These are phyloP conservation scores for Hyaloperonospora arabidopsidis DNA, from an alignment of 352 stramenopile genomes.

Conservation along the genomic window DNA sequence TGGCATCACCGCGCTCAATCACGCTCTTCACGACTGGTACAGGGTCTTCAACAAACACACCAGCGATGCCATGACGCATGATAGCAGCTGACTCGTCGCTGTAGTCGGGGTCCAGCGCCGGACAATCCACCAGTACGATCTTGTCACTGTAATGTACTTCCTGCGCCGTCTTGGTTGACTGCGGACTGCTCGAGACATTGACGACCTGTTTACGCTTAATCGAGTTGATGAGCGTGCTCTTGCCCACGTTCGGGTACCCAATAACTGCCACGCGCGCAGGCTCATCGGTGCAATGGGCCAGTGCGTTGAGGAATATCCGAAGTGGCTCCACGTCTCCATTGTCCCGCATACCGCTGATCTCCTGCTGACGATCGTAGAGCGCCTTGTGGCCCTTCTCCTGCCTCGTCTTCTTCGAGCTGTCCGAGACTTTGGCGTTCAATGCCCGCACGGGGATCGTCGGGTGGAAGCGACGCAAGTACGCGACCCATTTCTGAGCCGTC, in stretches of 20 bases:
- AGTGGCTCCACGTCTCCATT: constrained; percentile 84
- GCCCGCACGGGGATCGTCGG: constrained; percentile 89
- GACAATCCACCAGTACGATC: constrained; percentile 94
- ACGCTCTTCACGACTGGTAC: constrained; percentile 88
- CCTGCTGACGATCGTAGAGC: constrained; percentile 63
- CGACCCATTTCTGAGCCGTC: constrained; percentile 92
- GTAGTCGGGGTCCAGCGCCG: constrained; percentile 95
- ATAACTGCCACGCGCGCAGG: constrained; percentile 91
- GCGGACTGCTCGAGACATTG: constrained; percentile 40
- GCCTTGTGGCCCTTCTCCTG: constrained; percentile 53
- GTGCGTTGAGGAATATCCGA: constrained; percentile 94
- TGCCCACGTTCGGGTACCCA: constrained; percentile 96
- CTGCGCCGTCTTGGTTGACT: constrained; percentile 67
- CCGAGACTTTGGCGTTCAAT: constrained; percentile 82
- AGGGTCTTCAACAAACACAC: constrained; percentile 91
- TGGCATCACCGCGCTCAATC: constrained; percentile 82
- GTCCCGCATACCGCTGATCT: constrained; percentile 58
- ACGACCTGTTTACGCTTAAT: constrained; percentile 80
- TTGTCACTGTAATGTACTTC: constrained; percentile 96
- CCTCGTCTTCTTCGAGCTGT: constrained; percentile 85
- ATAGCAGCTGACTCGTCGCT: constrained; percentile 75
- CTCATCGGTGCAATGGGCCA: constrained; percentile 76
- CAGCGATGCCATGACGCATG: constrained; percentile 92
- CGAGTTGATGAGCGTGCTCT: constrained; percentile 93
- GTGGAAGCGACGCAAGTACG: constrained; percentile 89